These are phyloP conservation scores for Fraxinus platypoda DNA, from an alignment of 305 asterid species.

Conservation along the genomic window DNA sequence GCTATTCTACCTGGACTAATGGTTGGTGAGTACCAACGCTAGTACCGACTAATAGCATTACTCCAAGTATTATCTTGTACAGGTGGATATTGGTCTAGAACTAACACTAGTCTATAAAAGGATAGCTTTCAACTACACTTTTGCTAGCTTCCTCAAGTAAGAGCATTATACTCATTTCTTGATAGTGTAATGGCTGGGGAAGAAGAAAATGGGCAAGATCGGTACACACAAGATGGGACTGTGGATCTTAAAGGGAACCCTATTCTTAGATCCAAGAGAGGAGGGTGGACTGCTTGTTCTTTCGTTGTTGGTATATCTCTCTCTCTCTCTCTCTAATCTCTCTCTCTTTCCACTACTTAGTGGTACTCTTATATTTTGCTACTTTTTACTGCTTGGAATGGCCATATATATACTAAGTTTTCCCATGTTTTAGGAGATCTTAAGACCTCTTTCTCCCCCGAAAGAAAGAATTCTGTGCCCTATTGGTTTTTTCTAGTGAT, in stretches of 20 bases:
- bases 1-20: background rate
- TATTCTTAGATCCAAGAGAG: slow-evolving; percentile 65
- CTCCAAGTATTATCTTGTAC: background rate
- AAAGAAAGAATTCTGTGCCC: background rate
- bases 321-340: background rate
- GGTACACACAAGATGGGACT: slow-evolving; percentile 79
- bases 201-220: slow-evolving; percentile 34
- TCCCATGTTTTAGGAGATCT: background rate
- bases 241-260: slow-evolving; percentile 84
- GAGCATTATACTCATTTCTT: background rate
- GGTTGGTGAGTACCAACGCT: background rate
- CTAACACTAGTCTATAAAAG: background rate
- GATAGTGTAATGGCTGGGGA: slow-evolving; percentile 27
- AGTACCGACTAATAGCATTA: no score
- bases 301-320: slow-evolving; percentile 60
- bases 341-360: background rate
- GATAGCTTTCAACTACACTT: background rate
- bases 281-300: slow-evolving; percentile 93
- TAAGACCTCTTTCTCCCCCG: background rate
- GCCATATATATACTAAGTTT: background rate
- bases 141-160: background rate
- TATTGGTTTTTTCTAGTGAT: background rate
- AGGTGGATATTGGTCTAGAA: background rate
- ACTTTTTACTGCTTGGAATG: background rate
- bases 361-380: background rate